These are phyloP conservation scores for Amylostereum areolatum DNA, from an alignment of 1,284 basidiomycete genomes.

Conservation along the genomic window DNA sequence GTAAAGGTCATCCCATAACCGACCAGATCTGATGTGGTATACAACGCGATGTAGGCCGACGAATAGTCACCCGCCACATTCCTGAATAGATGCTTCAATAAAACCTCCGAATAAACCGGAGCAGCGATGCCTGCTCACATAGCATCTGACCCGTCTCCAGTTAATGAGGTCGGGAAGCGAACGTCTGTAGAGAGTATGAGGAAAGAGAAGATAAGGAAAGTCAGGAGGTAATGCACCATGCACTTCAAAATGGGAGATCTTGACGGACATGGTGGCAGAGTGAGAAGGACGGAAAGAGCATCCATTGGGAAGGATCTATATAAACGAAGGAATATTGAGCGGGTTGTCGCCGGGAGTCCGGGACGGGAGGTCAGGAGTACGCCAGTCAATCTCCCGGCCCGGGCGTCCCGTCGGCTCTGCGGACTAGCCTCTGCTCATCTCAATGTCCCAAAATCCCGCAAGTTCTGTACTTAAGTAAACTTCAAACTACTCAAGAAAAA, in stretches of 20 bases:
- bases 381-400: no score
- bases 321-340: no score
- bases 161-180: slow-evolving; percentile 77
- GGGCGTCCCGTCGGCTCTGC: no score
- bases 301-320: no score
- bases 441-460: no score
- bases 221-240: slow-evolving; percentile 32
- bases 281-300: neutral
- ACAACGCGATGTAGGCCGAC: slow-evolving; percentile 81
- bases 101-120: neutral
- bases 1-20: slow-evolving; percentile 97
- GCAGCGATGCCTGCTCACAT: slow-evolving; percentile 40
- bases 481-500: no score
- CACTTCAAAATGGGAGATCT: slow-evolving; percentile 46
- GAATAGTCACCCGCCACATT: slow-evolving; percentile 95
- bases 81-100: slow-evolving; percentile 35
- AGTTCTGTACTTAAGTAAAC: no score
- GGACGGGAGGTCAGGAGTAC: no score
- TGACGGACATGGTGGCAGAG: slow-evolving; percentile 26
- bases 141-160: slow-evolving; percentile 86
- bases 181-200: slow-evolving; percentile 45
- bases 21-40: slow-evolving; percentile 67
- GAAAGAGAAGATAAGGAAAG: no score
- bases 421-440: no score
- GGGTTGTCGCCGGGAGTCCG: no score